A percentile compares a stretch with the other conserved stretches of the same genome.
Conservation (phyloP, 2,329 filamentous ascomycete genomes). For the Berkeleyomyces rouxiae region DNA sequence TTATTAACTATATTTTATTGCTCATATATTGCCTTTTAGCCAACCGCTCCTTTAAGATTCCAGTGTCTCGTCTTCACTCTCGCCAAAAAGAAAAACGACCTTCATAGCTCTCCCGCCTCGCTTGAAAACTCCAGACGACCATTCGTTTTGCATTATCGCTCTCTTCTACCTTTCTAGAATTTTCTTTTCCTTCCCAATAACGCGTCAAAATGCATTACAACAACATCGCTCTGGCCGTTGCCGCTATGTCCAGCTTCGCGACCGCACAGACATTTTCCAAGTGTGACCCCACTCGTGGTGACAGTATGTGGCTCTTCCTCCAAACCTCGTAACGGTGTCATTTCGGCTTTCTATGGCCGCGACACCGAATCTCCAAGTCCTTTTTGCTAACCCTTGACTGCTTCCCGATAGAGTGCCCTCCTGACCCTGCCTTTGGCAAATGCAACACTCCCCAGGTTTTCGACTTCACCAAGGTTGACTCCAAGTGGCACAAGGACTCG, state of each 20-base stretch:
- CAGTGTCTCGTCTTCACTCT: not conserved
- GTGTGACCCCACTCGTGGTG: conserved; percentile 30
- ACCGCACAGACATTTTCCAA: conserved; percentile 38
- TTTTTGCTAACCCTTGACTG: not conserved
- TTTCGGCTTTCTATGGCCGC: not conserved
- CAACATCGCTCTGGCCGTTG: conserved; percentile 22
- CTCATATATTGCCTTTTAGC: not conserved
- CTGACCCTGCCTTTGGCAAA: conserved; percentile 44
- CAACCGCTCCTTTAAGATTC: not conserved
- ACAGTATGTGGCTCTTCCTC: conserved; percentile 12
- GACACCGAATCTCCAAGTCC: not conserved
- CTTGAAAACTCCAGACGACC: not conserved
- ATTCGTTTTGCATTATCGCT: not conserved
- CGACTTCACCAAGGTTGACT: conserved; percentile 45
- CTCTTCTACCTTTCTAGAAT: not conserved
- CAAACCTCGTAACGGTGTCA: not conserved
- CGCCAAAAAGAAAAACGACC: not conserved
- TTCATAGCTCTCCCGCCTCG: not conserved
- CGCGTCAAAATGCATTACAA: conserved; percentile 23
- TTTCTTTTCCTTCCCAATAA: not conserved
- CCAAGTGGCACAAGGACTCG: conserved; percentile 24
- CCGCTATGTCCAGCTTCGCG: conserved; percentile 30
- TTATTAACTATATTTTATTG: not conserved
- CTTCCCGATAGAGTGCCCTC: conserved; percentile 30
- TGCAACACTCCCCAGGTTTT: conserved; percentile 27